A percentile compares a stretch with the other conserved stretches of the same genome.
Conservation (phyloP, 306 rosid genomes). For the Casuarina glauca region DNA sequence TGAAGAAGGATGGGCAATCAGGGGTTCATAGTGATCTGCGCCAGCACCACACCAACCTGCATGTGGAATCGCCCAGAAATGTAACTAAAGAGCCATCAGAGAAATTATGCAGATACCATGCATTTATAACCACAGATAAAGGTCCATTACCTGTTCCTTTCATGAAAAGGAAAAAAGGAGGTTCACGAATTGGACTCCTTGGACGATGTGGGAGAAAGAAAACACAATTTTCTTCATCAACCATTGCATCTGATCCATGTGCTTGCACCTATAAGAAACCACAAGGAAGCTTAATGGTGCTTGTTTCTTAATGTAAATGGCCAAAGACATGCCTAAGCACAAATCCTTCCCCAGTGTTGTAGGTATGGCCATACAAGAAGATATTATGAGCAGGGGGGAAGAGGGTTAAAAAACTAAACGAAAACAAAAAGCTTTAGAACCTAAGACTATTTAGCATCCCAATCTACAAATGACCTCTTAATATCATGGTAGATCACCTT, state of each 20-base stretch:
- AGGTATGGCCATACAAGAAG: neutral
- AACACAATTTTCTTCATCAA: constrained; percentile 91
- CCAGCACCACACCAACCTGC: constrained; percentile 99
- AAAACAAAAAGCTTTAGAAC: constrained; percentile 8
- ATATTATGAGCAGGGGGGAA: neutral
- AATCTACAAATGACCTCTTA: neutral
- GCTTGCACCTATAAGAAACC: constrained; percentile 78
- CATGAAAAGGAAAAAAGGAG: constrained; percentile 95
- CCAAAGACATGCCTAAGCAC: neutral
- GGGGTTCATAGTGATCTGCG: constrained; percentile 96
- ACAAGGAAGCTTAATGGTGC: constrained; percentile 23
- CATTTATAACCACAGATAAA: neutral
- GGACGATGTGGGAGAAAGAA: constrained; percentile 99
- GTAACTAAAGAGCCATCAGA: neutral
- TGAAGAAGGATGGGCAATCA: constrained; percentile 72
- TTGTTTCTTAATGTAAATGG: neutral
- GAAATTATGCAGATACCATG: neutral
- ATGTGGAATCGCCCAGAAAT: constrained; percentile 19
- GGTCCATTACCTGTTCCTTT: constrained; percentile 89
- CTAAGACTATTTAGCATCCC: neutral
- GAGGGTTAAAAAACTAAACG: neutral
- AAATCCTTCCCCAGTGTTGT: neutral
- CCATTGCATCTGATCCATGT: constrained; percentile 98
- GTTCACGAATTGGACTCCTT: constrained; percentile 70
- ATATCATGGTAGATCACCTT: neutral